These are phyloP conservation scores for Brachypodium distachyon DNA, from an alignment of 202 grass and related monocot species.

Conservation along the genomic window DNA sequence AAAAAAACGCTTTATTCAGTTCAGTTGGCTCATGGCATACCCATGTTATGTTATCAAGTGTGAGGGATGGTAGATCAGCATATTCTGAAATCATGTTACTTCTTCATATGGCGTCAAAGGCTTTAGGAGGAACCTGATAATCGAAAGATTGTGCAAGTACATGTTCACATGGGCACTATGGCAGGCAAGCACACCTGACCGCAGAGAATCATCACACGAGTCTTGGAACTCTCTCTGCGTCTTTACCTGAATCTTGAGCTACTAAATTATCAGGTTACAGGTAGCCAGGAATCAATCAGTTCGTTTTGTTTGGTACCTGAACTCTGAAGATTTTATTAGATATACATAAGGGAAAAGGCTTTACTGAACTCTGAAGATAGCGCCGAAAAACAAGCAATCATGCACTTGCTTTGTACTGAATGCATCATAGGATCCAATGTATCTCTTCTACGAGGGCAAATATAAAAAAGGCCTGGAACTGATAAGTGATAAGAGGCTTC, in stretches of 20 bases:
- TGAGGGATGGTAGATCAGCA: background rate
- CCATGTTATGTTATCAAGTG: background rate
- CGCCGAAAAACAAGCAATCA: background rate
- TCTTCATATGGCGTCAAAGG: background rate
- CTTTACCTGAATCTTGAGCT: constrained; percentile 21
- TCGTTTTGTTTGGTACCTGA: background rate
- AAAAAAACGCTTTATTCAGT: background rate
- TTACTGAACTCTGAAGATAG: no score
- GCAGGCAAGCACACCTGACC: constrained; percentile 13
- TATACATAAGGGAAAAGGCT: background rate
- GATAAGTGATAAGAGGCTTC: background rate
- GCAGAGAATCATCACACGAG: constrained; percentile 18
- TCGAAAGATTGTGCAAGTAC: constrained; percentile 1
- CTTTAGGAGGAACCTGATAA: background rate
- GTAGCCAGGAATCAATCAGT: background rate
- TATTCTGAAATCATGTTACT: constrained; percentile 17
- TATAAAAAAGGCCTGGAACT: background rate
- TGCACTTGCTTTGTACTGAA: background rate
- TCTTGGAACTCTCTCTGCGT: background rate
- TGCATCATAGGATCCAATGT: background rate
- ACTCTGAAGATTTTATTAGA: background rate
- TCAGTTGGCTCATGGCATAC: background rate
- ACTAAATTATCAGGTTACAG: background rate
- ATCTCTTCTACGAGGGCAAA: background rate
- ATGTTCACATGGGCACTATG: constrained; percentile 41